Evolutionary conservation across 768 basidiomycete genomes (phyloP).

Genomic region (Trametes sanguinea): DNA sequence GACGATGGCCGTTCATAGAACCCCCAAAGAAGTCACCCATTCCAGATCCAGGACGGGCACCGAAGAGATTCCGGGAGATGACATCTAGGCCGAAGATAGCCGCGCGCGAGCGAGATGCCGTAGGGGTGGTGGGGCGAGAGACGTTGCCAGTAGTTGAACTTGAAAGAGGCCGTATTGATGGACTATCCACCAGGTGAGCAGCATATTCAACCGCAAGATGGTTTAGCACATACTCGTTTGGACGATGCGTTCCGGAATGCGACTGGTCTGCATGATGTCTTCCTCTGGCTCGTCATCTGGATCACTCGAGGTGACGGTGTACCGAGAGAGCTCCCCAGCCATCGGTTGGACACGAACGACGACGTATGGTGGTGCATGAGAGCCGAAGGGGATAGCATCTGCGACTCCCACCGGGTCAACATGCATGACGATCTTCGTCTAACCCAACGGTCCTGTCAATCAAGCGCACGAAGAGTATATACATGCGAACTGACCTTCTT

Average conservation of each 20-base stretch:
- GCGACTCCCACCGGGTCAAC: constrained; percentile 77
- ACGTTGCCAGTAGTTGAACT: constrained; percentile 78
- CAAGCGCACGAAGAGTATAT: neutral
- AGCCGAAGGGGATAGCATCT: constrained; percentile 76
- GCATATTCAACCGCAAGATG: neutral
- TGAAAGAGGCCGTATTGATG: constrained; percentile 89
- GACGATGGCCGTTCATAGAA: constrained; percentile 66
- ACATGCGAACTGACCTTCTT: constrained; percentile 61
- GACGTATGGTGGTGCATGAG: constrained; percentile 71
- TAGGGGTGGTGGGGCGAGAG: constrained; percentile 85
- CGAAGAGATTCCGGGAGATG: constrained; percentile 88
- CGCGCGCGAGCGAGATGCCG: constrained; percentile 66
- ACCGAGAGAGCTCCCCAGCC: constrained; percentile 80
- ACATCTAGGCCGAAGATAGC: constrained; percentile 90
- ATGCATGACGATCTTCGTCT: constrained; percentile 90
- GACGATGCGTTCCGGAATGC: constrained; percentile 73
- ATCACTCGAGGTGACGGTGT: constrained; percentile 73
- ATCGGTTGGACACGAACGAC: constrained; percentile 81
- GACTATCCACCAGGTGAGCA: constrained; percentile 44
- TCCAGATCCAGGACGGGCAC: constrained; percentile 61
- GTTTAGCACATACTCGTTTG: constrained; percentile 64
- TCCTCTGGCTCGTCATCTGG: constrained; percentile 75
- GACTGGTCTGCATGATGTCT: constrained; percentile 76
- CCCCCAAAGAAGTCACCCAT: constrained; percentile 78
- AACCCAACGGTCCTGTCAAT: constrained; percentile 7